A percentile compares a stretch with the other conserved stretches of the same genome.
Conservation (phyloP, 1,139 yeast species). For the Pichia sp. region DNA sequence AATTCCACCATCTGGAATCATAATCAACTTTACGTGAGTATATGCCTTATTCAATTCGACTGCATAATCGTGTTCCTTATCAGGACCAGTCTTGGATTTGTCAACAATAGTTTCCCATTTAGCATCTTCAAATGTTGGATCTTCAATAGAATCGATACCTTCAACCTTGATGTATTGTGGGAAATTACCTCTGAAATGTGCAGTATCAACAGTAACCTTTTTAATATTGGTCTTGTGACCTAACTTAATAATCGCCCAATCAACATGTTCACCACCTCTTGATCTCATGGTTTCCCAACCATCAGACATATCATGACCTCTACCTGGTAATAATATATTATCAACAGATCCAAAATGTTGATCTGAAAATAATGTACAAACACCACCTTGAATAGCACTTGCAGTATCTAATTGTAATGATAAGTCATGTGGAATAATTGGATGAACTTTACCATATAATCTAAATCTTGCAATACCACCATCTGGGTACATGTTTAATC, state of each 20-base stretch:
- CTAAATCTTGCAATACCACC: slow-evolving; percentile 96
- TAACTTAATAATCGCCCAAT: slow-evolving; percentile 80
- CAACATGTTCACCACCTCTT: slow-evolving; percentile 73
- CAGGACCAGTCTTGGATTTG: slow-evolving; percentile 70
- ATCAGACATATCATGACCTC: slow-evolving; percentile 94
- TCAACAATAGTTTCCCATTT: slow-evolving; percentile 63
- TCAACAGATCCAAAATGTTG: slow-evolving; percentile 92
- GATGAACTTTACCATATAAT: slow-evolving; percentile 73
- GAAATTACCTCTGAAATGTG: slow-evolving; percentile 88
- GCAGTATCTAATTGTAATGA: slow-evolving; percentile 63
- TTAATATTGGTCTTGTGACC: slow-evolving; percentile 59
- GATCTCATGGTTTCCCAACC: slow-evolving; percentile 99
- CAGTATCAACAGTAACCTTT: slow-evolving; percentile 75
- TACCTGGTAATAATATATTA: slow-evolving; percentile 82
- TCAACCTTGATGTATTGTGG: slow-evolving; percentile 72
- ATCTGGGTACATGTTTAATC: slow-evolving; percentile 90
- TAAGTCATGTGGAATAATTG: slow-evolving; percentile 48
- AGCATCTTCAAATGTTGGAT: slow-evolving; percentile 37
- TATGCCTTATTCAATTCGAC: slow-evolving; percentile 29
- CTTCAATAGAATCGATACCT: slow-evolving; percentile 40
- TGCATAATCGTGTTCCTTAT: slow-evolving; percentile 61
- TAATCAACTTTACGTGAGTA: slow-evolving; percentile 71
- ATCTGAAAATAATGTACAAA: slow-evolving; percentile 74
- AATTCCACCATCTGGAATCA: slow-evolving; percentile 95
- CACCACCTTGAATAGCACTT: slow-evolving; percentile 81